phyloP scores from a whole-genome alignment of 768 basidiomycete genomes.

The Lactarius hengduanensis region DNA sequence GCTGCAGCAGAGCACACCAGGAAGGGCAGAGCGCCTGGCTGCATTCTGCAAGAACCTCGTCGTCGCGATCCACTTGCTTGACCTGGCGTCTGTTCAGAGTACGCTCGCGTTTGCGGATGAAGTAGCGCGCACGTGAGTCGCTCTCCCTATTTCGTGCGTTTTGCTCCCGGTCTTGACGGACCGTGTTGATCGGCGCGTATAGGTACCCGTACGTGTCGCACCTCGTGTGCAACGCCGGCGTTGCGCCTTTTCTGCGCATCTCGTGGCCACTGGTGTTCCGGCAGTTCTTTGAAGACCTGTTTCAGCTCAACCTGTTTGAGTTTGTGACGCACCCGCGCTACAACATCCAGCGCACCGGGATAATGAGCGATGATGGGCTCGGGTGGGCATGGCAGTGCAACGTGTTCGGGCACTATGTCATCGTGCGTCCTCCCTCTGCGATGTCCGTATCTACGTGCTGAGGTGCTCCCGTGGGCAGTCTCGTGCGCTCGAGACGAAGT shows the following conservation, averaged over 20 bases:
- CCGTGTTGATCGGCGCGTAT: conserved; percentile 1
- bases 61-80: conserved; percentile 61
- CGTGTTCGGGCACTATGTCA: conserved; percentile 73
- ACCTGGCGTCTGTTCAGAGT: conserved; percentile 59
- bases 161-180: neutral
- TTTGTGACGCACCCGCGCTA: conserved; percentile 55
- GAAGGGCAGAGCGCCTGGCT: conserved; percentile 53
- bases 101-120: conserved; percentile 62
- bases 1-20: conserved; percentile 35
- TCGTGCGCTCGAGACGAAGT: conserved; percentile 54
- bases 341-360: conserved; percentile 57
- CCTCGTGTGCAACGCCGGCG: conserved; percentile 77
- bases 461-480: conserved; percentile 45
- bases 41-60: conserved; percentile 57
- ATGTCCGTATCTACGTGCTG: neutral
- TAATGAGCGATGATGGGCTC: conserved; percentile 62
- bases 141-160: neutral
- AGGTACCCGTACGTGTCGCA: conserved; percentile 84
- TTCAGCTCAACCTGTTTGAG: conserved; percentile 38
- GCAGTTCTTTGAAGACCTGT: conserved; percentile 42
- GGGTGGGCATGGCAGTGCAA: conserved; percentile 88
- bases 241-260: conserved; percentile 55
- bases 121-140: conserved; percentile 51
- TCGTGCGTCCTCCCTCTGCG: conserved; percentile 48
- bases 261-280: conserved; percentile 47